Conservation (phyloP, 345 rosid genomes). For the Aegle marmelos region DNA sequence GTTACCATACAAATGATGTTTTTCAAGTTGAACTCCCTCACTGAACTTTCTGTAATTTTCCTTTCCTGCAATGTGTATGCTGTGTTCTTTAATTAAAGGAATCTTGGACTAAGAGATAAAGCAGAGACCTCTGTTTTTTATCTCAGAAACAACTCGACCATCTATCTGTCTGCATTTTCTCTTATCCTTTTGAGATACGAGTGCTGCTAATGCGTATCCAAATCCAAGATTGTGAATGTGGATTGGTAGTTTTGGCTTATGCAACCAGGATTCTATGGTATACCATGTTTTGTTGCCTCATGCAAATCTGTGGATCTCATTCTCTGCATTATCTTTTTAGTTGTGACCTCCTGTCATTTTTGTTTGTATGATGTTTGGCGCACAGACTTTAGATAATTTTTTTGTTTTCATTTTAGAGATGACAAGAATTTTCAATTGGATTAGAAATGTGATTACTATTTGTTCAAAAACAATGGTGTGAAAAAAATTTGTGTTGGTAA, state of each 20-base stretch:
- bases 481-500: background rate
- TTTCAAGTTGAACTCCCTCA: background rate
- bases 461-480: conserved; percentile 18
- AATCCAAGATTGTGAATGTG: conserved; percentile 8
- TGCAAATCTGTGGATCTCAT: conserved; percentile 60
- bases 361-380: conserved; percentile 18
- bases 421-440: conserved; percentile 18
- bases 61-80: conserved; percentile 24
- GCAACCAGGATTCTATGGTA: conserved; percentile 18
- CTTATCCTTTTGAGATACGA: background rate
- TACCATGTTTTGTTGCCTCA: conserved; percentile 31
- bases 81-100: conserved; percentile 6
- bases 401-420: conserved; percentile 22
- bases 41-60: conserved; percentile 2
- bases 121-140: background rate
- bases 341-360: conserved; percentile 23
- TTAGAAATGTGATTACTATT: conserved; percentile 24
- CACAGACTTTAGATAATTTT: conserved; percentile 14
- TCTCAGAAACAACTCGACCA: background rate
- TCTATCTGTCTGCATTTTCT: background rate
- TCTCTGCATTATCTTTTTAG: conserved; percentile 34
- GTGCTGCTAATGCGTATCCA: background rate
- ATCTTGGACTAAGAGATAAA: background rate
- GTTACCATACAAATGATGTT: background rate
- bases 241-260: conserved; percentile 15